Evolutionary conservation across 2,329 filamentous ascomycete species (phyloP), one percentile per base, ranked within the genome.

Genomic region (Didymella segeticola): DNA sequence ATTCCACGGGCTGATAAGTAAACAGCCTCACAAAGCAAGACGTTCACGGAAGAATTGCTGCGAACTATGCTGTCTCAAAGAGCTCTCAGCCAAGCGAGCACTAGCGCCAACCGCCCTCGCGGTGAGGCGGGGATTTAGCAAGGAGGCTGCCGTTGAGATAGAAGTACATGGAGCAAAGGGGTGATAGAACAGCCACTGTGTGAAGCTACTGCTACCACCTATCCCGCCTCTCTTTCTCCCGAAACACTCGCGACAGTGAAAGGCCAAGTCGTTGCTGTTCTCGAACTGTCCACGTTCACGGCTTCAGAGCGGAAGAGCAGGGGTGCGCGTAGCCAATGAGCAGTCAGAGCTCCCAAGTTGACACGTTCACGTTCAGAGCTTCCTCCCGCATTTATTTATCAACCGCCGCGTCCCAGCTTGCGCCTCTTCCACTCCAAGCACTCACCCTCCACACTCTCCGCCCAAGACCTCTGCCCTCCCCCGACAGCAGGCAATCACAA

Each of bases 401-500:
- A 58, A 59, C 53, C 49, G 53, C 57, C 39, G 47, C 57, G 58
- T 57, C 61, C 65, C 60, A 60, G 57, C 58, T 61, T 52, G 47
- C 43, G 47, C 51, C 54, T 51, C 47, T 61, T 57, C 57, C 53
- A 60, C 51, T 63, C 5, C 25, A n/a, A n/a, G n/a, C 10, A 57
- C 56, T 63, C 53, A 53, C 53, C 55, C 51, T 55, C 43, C 49
- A 42, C 26, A 25, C 36, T 41, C 41, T 53, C 42, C 43, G 49
- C 43, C 41, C 46, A 68, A 70, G 62, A 64, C 67, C 67, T 66
- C 64, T 68, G 64, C 60, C 65, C 64, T 65, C 45, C 42, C 29
- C 58, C 41, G 61, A 71, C 64, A 66, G 68, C 60, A 72, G 68
- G 68, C 61, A 67, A 57, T 57, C 60, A 70, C 63, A 61, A 75